Base-by-base conservation (phyloP, 345 rosid species). In the Triadica sebifera region DNA sequence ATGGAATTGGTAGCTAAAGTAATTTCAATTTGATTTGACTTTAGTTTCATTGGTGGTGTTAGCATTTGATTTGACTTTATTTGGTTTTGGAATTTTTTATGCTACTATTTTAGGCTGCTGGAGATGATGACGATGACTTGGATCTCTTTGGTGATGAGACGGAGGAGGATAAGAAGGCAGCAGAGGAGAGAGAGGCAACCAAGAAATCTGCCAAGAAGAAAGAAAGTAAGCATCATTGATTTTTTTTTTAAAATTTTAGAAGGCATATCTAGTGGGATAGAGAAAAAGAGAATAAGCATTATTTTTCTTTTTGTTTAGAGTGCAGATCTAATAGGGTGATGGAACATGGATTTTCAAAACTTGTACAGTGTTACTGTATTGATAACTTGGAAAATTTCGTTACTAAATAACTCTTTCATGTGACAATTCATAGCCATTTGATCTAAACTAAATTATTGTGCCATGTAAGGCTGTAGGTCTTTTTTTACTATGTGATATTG, bases 61-160 rank as follows among this genome's bases (percentile, higher is more conserved):
- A 41, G 37, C 25, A 22, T 58, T 22, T 58, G 47, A 43, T 55
- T 16, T 20, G 29, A 10, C 59, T 24, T 55, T 19, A 50, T 64
- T 25, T 69, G 69, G 5, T 56, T 9, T 45, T 8, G 20, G 57
- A 25, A 72, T 52, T 55, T 58, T 47, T 34, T 51, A n/a, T n/a
- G 20, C 25, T 11, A 45, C 9, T 70, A n/a, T 38, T 47, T 45
- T 65, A 78, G 82, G 85, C 79, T 80, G 90, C 85, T 43, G 91
- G 77, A 8, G 97, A 83, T 1, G 98, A 89, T 15, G 97, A 91
- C 7, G 98, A 94, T 0, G 97, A 94, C 78, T 75, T 94, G 80
- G 97, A 94, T 87, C 95, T 92, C 22, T 94, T 94, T 62, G 97
- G 93, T 73, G 98, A 94, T 63, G 97, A 94, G 91, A 94, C 97